These are phyloP conservation scores for Colletotrichum godetiae DNA, from an alignment of 2,329 filamentous ascomycete genomes.

Conservation along the genomic window DNA sequence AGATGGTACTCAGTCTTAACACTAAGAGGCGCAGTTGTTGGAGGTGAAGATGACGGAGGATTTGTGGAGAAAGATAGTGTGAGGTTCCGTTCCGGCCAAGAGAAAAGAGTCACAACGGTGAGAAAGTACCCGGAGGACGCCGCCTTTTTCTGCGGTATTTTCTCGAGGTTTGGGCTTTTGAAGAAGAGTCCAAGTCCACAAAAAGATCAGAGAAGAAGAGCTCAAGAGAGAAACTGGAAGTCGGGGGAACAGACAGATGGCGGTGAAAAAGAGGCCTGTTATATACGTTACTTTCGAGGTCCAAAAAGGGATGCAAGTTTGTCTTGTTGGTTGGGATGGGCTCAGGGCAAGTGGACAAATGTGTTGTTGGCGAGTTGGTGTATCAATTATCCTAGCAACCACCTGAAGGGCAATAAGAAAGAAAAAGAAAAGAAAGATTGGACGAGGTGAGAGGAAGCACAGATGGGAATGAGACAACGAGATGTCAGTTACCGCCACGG, in stretches of 20 bases:
- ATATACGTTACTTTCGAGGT: conserved; percentile 22
- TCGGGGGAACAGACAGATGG: conserved; percentile 9
- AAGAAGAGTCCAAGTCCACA: not conserved
- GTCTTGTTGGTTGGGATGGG: conserved; percentile 26
- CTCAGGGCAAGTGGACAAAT: conserved; percentile 7
- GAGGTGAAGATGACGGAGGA: conserved; percentile 29
- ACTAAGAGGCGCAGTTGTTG: not conserved
- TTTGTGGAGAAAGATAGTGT: conserved; percentile 24
- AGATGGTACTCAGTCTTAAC: conserved; percentile 12
- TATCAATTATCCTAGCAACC: conserved; percentile 31
- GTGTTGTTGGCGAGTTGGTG: conserved; percentile 27
- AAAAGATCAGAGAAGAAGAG: conserved; percentile 8
- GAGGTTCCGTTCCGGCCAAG: not conserved
- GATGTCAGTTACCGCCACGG: conserved; percentile 35
- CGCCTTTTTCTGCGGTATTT: not conserved
- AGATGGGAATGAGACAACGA: conserved; percentile 34
- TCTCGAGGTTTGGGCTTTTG: not conserved
- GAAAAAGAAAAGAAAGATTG: conserved; percentile 35
- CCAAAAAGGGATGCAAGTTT: conserved; percentile 34
- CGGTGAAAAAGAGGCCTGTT: conserved; percentile 23
- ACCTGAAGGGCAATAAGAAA: conserved; percentile 32
- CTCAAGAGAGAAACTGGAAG: conserved; percentile 13
- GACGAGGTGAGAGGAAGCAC: conserved; percentile 32
- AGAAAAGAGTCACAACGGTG: conserved; percentile 23
- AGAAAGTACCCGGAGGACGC: not conserved